Evolutionary conservation across 2,329 filamentous ascomycete species (phyloP).

Genomic region (Podosphaera aphanis): DNA sequence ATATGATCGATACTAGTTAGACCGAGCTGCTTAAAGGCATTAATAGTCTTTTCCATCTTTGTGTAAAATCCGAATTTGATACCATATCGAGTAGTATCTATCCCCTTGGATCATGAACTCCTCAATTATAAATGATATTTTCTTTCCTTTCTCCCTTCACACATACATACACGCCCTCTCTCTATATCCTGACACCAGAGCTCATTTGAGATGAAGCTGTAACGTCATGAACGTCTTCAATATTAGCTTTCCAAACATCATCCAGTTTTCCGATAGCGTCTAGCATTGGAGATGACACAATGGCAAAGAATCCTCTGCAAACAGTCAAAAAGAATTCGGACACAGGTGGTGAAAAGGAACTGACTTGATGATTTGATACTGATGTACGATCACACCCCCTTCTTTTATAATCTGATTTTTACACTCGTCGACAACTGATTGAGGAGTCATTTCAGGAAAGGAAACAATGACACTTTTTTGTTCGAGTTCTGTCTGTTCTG

Average conservation of each 20-base stretch:
- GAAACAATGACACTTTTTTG: not conserved
- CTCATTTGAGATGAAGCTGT: too few species aligned
- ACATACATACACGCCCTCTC: too few species aligned
- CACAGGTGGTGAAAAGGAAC: not conserved
- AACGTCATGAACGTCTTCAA: conserved; percentile 2
- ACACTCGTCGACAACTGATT: not conserved
- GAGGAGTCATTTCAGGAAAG: not conserved
- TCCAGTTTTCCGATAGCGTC: not conserved
- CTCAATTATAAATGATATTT: too few species aligned
- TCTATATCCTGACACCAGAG: too few species aligned
- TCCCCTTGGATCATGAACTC: too few species aligned
- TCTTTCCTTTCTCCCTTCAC: too few species aligned
- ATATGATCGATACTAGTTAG: too few species aligned
- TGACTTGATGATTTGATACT: not conserved
- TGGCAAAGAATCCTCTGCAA: not conserved
- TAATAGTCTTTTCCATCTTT: too few species aligned
- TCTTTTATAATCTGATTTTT: not conserved
- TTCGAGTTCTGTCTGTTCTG: not conserved
- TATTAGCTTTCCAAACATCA: not conserved
- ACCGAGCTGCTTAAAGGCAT: too few species aligned
- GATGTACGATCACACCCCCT: not conserved
- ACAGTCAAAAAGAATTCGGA: not conserved
- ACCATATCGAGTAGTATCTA: too few species aligned
- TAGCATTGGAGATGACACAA: not conserved
- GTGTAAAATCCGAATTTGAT: too few species aligned